These are phyloP conservation scores for Dendrobium officinale DNA, from an alignment of 106 monocot species.

Conservation along the genomic window DNA sequence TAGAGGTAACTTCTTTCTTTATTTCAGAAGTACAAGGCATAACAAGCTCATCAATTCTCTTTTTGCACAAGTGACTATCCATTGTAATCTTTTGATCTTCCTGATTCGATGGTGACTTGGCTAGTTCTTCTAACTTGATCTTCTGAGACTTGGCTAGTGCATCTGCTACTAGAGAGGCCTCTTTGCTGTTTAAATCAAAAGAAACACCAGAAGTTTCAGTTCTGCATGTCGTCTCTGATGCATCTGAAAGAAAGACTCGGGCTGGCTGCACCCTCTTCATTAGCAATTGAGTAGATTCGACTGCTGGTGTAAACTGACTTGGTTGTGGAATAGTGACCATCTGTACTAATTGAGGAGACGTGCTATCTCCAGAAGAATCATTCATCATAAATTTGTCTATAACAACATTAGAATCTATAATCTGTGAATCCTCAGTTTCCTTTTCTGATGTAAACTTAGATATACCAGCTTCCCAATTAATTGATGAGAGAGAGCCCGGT, in stretches of 20 bases:
- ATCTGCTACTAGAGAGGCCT: conserved; percentile 10
- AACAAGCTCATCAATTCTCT: conserved; percentile 15
- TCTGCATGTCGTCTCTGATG: conserved; percentile 5
- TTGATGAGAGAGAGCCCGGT: conserved; percentile 46
- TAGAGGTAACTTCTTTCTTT: conserved; percentile 35
- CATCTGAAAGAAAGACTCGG: conserved; percentile 1
- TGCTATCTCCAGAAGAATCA: conserved; percentile 14
- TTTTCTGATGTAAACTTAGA: conserved; percentile 16
- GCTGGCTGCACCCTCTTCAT: conserved; percentile 6
- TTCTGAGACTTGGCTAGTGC: conserved; percentile 5
- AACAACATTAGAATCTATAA: conserved; percentile 9
- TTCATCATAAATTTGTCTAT: conserved; percentile 5
- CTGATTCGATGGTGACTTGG: conserved; percentile 13
- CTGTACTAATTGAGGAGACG: not conserved
- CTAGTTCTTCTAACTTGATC: conserved; percentile 16
- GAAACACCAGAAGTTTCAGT: conserved; percentile 21
- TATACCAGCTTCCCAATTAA: conserved; percentile 68
- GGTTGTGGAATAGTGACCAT: not conserved
- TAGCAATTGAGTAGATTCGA: conserved; percentile 7
- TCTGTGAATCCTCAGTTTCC: conserved; percentile 21
- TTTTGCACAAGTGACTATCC: conserved; percentile 20
- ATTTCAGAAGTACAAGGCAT: conserved; percentile 12
- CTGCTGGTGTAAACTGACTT: not conserved
- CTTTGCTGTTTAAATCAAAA: conserved; percentile 6
- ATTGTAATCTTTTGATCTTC: conserved; percentile 29